Evolutionary conservation across 2,329 filamentous ascomycete species (phyloP).

Genomic region (Westerdykella ornata): DNA sequence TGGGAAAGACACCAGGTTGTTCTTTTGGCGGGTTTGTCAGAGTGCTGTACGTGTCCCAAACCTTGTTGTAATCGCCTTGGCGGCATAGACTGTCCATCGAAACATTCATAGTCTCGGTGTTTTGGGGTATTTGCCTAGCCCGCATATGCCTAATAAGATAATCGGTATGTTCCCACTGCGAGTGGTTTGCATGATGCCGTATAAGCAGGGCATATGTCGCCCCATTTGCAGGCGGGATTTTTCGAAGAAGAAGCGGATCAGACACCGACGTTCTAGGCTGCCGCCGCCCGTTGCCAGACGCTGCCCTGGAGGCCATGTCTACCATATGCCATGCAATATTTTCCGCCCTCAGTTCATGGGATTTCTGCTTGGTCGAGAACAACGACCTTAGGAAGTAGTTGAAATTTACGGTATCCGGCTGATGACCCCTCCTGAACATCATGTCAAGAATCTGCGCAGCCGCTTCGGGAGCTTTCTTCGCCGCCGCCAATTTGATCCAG

Average conservation of each 20-base stretch:
- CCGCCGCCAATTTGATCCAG: constrained; percentile 80
- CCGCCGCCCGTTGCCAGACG: not conserved
- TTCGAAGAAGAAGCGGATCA: not conserved
- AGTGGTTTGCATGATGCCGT: constrained; percentile 21
- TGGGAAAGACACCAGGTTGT: constrained; percentile 19
- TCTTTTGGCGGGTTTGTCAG: constrained; percentile 19
- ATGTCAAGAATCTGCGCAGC: constrained; percentile 66
- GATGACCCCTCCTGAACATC: constrained; percentile 64
- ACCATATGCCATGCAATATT: constrained; percentile 35
- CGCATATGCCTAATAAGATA: constrained; percentile 26
- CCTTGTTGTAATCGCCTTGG: constrained; percentile 24
- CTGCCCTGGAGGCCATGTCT: constrained; percentile 4
- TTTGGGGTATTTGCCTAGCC: constrained; percentile 15
- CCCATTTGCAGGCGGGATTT: constrained; percentile 22
- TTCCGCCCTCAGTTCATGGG: constrained; percentile 25
- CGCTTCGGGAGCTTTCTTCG: constrained; percentile 53
- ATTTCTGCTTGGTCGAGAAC: constrained; percentile 46
- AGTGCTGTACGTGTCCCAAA: constrained; percentile 23
- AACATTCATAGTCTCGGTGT: constrained; percentile 28
- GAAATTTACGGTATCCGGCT: constrained; percentile 65
- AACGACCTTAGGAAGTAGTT: constrained; percentile 78
- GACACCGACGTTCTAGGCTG: not conserved
- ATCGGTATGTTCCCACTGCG: constrained; percentile 32
- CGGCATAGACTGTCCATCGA: constrained; percentile 27
- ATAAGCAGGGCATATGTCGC: constrained; percentile 30